Percentiles rank a stretch among this genome's conserved stretches.
Evolutionary conservation across 257 asterid species (phyloP).

Genomic region (Fraxinus anomala): DNA sequence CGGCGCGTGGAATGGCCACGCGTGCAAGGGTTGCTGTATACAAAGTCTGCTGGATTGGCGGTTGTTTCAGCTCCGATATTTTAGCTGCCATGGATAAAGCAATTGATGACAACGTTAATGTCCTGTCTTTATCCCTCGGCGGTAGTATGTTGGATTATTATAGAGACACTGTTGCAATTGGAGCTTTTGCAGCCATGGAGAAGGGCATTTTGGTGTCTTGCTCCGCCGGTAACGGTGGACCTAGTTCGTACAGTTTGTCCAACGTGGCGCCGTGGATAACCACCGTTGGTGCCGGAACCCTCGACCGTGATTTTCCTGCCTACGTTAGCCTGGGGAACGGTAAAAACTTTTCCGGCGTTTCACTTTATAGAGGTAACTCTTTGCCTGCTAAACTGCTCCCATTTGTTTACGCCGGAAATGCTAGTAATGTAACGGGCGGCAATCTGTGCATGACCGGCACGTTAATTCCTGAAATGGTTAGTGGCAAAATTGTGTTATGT

Average conservation of each 20-base stretch:
- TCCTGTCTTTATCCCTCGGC: constrained; percentile 78
- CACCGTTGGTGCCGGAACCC: constrained; percentile 86
- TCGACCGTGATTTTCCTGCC: constrained; percentile 88
- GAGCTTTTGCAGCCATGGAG: constrained; percentile 81
- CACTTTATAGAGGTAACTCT: constrained; percentile 47
- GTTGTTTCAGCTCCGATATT: constrained; percentile 83
- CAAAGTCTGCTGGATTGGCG: constrained; percentile 84
- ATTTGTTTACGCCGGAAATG: constrained; percentile 76
- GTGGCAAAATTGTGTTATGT: constrained; percentile 67
- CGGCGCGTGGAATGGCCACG: constrained; percentile 91
- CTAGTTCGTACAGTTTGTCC: constrained; percentile 52
- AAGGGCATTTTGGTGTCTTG: constrained; percentile 78
- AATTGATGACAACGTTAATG: constrained; percentile 65
- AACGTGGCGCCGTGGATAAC: constrained; percentile 90
- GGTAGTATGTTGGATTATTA: constrained; percentile 64
- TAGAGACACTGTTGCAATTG: constrained; percentile 61
- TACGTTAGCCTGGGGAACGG: constrained; percentile 74
- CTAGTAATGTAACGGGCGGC: constrained; percentile 56
- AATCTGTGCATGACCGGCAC: constrained; percentile 72
- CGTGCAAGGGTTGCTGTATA: constrained; percentile 74
- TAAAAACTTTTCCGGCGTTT: constrained; percentile 64
- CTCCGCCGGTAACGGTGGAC: constrained; percentile 84
- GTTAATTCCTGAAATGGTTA: constrained; percentile 56
- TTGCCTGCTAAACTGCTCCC: constrained; percentile 56
- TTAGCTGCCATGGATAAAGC: constrained; percentile 79